Evolutionary conservation across 2,329 filamentous ascomycete genomes (phyloP).

Genomic region (Talaromyces albobiverticillius): DNA sequence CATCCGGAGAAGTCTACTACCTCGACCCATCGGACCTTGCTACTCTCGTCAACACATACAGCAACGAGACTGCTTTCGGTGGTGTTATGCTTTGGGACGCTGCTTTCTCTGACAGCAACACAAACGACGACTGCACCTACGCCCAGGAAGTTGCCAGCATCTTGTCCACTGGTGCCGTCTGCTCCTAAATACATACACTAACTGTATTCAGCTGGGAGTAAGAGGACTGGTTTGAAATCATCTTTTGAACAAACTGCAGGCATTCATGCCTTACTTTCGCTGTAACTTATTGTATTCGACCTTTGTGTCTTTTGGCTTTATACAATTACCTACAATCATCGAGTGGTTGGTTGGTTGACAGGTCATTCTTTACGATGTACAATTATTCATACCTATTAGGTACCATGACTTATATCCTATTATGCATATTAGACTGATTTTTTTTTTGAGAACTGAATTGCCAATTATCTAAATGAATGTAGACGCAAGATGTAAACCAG

Average conservation of each 20-base stretch:
- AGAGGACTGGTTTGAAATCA: background rate
- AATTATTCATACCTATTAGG: background rate
- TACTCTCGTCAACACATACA: constrained; percentile 43
- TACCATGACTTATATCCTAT: too few species aligned
- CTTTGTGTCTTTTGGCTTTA: too few species aligned
- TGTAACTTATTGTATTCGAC: background rate
- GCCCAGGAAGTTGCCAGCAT: constrained; percentile 49
- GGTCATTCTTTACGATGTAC: background rate
- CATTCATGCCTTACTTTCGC: background rate
- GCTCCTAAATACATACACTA: constrained; percentile 2
- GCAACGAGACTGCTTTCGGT: constrained; percentile 46
- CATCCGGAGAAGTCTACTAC: constrained; percentile 36
- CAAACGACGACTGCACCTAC: constrained; percentile 44
- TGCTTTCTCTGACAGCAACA: constrained; percentile 47
- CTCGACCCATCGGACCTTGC: constrained; percentile 47
- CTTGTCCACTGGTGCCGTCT: constrained; percentile 21
- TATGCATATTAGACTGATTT: too few species aligned
- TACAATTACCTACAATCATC: background rate
- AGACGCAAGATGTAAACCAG: too few species aligned
- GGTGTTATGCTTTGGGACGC: constrained; percentile 62
- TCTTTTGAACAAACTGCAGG: background rate
- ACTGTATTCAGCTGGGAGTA: background rate
- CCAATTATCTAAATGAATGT: too few species aligned
- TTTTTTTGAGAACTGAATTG: too few species aligned
- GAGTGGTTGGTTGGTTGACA: background rate